Conservation (phyloP, 768 basidiomycete genomes). For the Calocybe gangraenosa region DNA sequence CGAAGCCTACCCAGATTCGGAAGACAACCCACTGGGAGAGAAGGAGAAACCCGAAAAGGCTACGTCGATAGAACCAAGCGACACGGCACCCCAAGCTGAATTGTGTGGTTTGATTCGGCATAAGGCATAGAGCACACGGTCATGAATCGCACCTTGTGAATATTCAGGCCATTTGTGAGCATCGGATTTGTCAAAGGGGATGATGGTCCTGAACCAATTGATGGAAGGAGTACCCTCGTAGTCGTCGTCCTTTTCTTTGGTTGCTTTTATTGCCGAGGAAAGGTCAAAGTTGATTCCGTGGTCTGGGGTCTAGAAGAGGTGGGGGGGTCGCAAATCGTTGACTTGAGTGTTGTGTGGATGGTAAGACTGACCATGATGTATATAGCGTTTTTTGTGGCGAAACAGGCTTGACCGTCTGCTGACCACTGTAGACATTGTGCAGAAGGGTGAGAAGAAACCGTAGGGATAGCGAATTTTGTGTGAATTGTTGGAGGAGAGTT, state of each 20-base stretch:
- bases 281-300: constrained; percentile 65
- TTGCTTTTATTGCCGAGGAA: constrained; percentile 44
- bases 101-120: neutral
- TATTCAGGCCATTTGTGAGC: constrained; percentile 43
- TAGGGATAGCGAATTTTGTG: constrained; percentile 54
- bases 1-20: constrained; percentile 50
- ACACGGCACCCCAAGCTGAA: constrained; percentile 66
- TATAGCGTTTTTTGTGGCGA: constrained; percentile 62
- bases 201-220: constrained; percentile 73
- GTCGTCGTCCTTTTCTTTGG: constrained; percentile 23
- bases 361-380: constrained; percentile 57
- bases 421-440: constrained; percentile 65
- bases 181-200: constrained; percentile 49
- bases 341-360: neutral
- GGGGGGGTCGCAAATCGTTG: neutral
- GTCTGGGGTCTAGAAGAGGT: constrained; percentile 58
- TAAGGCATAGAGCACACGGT: constrained; percentile 2
- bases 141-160: constrained; percentile 42
- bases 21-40: constrained; percentile 66
- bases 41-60: constrained; percentile 51
- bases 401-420: constrained; percentile 65
- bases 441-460: constrained; percentile 57
- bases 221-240: constrained; percentile 31
- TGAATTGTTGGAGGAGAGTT: constrained; percentile 28
- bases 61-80: constrained; percentile 72